phyloP scores from a whole-genome alignment of 2,329 filamentous ascomycete species.

The Pseudocercospora crystallina region DNA sequence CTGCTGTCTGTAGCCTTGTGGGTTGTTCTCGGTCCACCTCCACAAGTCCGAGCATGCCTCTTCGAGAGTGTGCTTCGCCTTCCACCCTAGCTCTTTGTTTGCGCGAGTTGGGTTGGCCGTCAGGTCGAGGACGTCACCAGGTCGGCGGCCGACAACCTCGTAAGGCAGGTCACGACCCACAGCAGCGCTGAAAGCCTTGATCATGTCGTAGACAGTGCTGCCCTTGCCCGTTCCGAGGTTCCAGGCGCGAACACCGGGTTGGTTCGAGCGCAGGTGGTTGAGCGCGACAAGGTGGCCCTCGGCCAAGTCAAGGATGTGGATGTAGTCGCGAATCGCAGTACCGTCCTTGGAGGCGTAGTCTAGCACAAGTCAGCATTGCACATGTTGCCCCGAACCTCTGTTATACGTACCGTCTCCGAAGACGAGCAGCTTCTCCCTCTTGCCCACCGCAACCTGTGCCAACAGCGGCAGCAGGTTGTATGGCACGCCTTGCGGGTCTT shows the following conservation, averaged over 20 bases:
- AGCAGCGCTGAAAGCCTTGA: constrained; percentile 86
- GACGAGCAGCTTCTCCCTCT: constrained; percentile 88
- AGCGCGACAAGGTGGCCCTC: constrained; percentile 84
- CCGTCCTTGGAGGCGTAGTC: constrained; percentile 90
- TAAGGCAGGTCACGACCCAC: constrained; percentile 86
- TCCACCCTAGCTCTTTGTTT: constrained; percentile 88
- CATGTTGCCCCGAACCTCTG: background rate
- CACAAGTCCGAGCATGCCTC: constrained; percentile 92
- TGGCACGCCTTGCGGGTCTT: constrained; percentile 92
- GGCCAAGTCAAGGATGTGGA: constrained; percentile 89
- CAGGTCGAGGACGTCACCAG: constrained; percentile 89
- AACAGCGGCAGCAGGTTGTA: constrained; percentile 94
- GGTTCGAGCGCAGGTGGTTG: constrained; percentile 79
- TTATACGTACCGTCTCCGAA: constrained; percentile 78
- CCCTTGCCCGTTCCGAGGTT: constrained; percentile 93
- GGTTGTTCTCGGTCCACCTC: constrained; percentile 97
- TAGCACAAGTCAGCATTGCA: constrained; percentile 38
- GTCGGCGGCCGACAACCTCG: constrained; percentile 76
- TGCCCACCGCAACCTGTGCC: constrained; percentile 92
- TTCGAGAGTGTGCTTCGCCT: constrained; percentile 85
- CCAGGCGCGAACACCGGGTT: constrained; percentile 92
- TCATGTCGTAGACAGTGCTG: constrained; percentile 95
- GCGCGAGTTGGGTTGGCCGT: constrained; percentile 88
- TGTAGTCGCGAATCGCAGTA: constrained; percentile 96
- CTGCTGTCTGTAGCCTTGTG: constrained; percentile 87